Base-by-base conservation (phyloP, 768 basidiomycete species). In the Lactarius evosmus region DNA sequence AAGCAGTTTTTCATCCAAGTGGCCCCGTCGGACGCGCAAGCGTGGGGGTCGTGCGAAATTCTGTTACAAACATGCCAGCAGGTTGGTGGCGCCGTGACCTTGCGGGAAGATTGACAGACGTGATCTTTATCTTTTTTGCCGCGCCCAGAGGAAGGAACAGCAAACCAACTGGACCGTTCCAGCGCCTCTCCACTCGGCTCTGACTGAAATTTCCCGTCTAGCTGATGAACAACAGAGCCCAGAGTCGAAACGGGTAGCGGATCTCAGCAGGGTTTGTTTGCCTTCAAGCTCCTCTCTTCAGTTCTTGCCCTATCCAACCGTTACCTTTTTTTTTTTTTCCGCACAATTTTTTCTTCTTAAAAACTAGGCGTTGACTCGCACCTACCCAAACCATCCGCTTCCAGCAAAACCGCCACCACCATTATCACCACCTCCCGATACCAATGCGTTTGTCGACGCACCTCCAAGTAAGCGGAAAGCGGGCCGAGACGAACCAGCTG, bases 41-140 rank as follows among this genome's bases (percentile, higher is more conserved):
- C 74, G 14, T 74, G 76, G 67, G 71, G 70, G 4, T 77, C 79
- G 19, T 81, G 78, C 63, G 69, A 70, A 36, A 68, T 75, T 27
- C 66, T 87, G 41, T 69, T 87, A 61, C 75, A 78, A 68, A 76
- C 77, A 54, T 79, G 82, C 71, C 62, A 72, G 62, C 72, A 71
- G 41, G 82, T 83, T 69, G 62, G 70, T 65, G 44, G 56, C n/a
- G 25, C 58, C 54, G 32, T 65, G 61, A 32, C 56, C 53, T 57
- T 62, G 25, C 9, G 32, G 60, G 58, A 50, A 53, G 53, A 46
- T 34, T 63, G 29, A 58, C 41, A 56, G 29, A 60, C 36, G 49
- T 59, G 32, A 60, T 58, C 36, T 49, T 58, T 50, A 34, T 66
- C 38, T 52, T 49, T 56, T n/a, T 40, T 29, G 41, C 12, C 29